Evolutionary conservation across 345 rosid genomes (phyloP), one percentile per base, ranked within the genome.

Genomic region (Eucalyptus cloeziana): DNA sequence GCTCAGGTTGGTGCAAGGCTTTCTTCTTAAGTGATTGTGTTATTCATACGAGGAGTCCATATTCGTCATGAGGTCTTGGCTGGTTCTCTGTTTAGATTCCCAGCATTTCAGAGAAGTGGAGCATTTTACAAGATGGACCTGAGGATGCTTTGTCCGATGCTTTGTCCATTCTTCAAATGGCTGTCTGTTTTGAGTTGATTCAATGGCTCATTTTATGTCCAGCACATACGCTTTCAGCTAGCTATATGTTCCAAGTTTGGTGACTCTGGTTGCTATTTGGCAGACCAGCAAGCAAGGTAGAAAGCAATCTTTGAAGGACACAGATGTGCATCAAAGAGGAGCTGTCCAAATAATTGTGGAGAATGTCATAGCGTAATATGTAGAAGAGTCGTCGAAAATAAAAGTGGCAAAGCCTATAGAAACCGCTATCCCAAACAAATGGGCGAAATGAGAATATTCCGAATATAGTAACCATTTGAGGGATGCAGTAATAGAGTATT

Each of bases 311-410:
- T 87, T 86, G 86, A 93, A 91, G 90, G 87, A 89, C 67, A 86
- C 87, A 67, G 88, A 89, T 67, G 90, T 89, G 91, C 90, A 90
- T 81, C 83, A 89, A 79, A 90, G 89, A 60, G 88, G 87, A 88
- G 89, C 92, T 71, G 88, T 91, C 91, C 93, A 90, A 90, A 90
- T 47, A 37, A 91, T 86, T 85, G 93, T 90, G 80, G 94, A 95
- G 89, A 94, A 93, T 88, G 94, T 58, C 71, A 97, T 94, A 88
- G 89, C 92, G 30, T 93, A 91, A 90, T 91, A 97, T 90, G 98
- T 94, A 33, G 95, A 95, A 90, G 99, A 93, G 89, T 86, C 94
- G 56, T 96, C 98, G 51, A 96, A 93, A 92, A 93, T 95, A 89
- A 94, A 89, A 93, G 93, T 97, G 96, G 94, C 49, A 49, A 98